Evolutionary conservation across 1,284 basidiomycete species (phyloP).

Genomic region (Ganoderma boninense): DNA sequence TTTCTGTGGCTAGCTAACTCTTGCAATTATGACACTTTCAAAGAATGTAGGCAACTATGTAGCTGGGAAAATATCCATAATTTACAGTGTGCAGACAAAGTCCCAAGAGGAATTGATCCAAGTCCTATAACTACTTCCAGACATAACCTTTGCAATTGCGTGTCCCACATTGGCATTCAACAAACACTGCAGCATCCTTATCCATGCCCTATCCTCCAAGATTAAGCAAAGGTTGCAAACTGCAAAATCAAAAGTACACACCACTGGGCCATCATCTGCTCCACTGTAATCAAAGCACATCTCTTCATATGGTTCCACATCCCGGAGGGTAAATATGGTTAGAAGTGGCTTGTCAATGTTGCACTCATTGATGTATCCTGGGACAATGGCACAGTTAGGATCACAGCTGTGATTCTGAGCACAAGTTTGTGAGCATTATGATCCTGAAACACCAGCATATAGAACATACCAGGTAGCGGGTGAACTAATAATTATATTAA

Average conservation of each 20-base stretch:
- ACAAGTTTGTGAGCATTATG: slow-evolving; percentile 7
- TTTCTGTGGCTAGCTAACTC: no score
- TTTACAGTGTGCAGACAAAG: slow-evolving; percentile 15
- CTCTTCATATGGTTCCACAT: slow-evolving; percentile 76
- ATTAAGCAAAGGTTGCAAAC: background rate
- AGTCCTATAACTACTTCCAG: slow-evolving; percentile 36
- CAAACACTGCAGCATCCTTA: slow-evolving; percentile 56
- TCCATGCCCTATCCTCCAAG: slow-evolving; percentile 3
- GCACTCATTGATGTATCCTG: slow-evolving; percentile 65
- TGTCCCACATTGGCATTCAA: slow-evolving; percentile 61
- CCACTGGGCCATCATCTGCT: slow-evolving; percentile 44
- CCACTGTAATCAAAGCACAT: slow-evolving; percentile 86
- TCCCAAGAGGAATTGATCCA: background rate
- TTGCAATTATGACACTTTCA: no score
- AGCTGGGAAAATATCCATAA: slow-evolving; percentile 4
- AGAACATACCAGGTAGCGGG: slow-evolving; percentile 65
- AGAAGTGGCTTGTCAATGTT: slow-evolving; percentile 57
- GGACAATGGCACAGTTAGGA: slow-evolving; percentile 80
- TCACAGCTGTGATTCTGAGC: slow-evolving; percentile 89
- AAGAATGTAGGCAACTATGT: background rate
- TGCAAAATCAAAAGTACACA: background rate
- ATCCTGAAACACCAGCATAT: slow-evolving; percentile 13
- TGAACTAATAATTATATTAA: slow-evolving; percentile 56
- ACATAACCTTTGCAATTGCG: slow-evolving; percentile 41
- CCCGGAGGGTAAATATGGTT: slow-evolving; percentile 73